Conservation (phyloP, 2,329 filamentous ascomycete genomes). For the Xylaria sp. region DNA sequence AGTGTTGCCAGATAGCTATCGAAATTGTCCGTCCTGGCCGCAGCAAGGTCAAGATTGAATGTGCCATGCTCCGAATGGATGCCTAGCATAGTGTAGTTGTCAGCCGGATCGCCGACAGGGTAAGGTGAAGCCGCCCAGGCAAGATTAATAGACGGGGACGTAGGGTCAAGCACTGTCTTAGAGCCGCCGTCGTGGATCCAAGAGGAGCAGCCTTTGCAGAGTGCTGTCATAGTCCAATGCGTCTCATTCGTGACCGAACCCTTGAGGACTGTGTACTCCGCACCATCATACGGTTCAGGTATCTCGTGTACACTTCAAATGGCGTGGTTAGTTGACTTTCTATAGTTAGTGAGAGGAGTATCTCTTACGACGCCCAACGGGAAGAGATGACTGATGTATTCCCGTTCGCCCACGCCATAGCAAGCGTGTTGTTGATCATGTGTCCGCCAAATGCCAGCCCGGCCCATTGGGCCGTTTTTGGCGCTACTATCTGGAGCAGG, state of each 20-base stretch:
- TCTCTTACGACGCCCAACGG: constrained; percentile 44
- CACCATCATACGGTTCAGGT: constrained; percentile 49
- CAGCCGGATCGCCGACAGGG: constrained; percentile 36
- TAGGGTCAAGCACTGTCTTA: constrained; percentile 34
- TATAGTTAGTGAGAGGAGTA: not conserved
- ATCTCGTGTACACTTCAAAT: constrained; percentile 46
- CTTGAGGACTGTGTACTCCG: constrained; percentile 50
- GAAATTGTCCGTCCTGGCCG: constrained; percentile 37
- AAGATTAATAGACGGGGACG: constrained; percentile 36
- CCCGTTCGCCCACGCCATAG: constrained; percentile 58
- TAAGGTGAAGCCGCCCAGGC: constrained; percentile 39
- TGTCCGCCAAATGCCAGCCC: constrained; percentile 60
- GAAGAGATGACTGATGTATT: constrained; percentile 54
- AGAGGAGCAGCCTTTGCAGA: constrained; percentile 53
- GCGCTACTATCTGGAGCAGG: constrained; percentile 56
- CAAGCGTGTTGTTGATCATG: constrained; percentile 60
- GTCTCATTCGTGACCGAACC: constrained; percentile 52
- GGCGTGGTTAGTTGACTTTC: constrained; percentile 8
- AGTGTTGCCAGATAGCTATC: constrained; percentile 31
- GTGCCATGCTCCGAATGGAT: constrained; percentile 40
- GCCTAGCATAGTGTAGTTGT: constrained; percentile 36
- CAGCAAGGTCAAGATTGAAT: constrained; percentile 35
- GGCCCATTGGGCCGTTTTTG: constrained; percentile 57
- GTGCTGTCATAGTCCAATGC: constrained; percentile 54
- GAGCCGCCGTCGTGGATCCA: constrained; percentile 46